Conservation (phyloP, 2,329 filamentous ascomycete species). For the Sporothrix sp. region DNA sequence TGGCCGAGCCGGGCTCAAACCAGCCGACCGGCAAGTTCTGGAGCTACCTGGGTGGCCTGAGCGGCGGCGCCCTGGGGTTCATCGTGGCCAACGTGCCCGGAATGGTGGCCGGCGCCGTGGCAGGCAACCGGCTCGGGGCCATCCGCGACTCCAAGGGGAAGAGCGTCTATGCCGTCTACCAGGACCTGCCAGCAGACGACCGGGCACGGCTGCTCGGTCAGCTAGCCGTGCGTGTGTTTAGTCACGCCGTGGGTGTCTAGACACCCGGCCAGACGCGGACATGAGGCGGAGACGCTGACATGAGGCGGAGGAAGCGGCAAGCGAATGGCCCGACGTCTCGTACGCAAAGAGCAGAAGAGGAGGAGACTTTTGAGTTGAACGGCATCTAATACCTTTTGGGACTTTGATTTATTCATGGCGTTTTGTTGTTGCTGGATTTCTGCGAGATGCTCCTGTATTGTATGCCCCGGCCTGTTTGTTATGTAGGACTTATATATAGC, state of each 20-base stretch:
- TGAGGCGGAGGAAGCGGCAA: too few relatives aligned
- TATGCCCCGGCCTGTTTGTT: background rate
- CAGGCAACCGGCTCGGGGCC: conserved; percentile 83
- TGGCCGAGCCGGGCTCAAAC: conserved; percentile 60
- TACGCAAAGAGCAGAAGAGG: background rate
- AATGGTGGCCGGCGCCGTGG: conserved; percentile 78
- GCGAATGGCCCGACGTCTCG: too few relatives aligned
- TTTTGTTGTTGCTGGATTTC: background rate
- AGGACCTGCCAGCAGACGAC: conserved; percentile 76
- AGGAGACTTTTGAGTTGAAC: background rate
- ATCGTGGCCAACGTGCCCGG: conserved; percentile 91
- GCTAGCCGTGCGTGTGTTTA: conserved; percentile 78
- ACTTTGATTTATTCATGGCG: background rate
- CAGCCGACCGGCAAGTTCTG: conserved; percentile 67
- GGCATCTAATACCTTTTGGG: background rate
- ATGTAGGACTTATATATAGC: background rate
- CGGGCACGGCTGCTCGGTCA: conserved; percentile 73
- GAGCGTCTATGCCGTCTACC: conserved; percentile 88
- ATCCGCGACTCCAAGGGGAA: conserved; percentile 85
- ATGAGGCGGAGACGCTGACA: too few relatives aligned
- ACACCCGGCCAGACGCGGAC: too few relatives aligned
- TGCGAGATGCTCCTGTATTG: background rate
- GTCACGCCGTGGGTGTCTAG: conserved; percentile 46
- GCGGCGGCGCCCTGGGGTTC: conserved; percentile 84
- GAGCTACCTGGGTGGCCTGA: conserved; percentile 73